Evolutionary conservation across 352 stramenopile genomes (phyloP), one percentile per base, ranked within the genome.

Genomic region (Blastocystis hominis): DNA sequence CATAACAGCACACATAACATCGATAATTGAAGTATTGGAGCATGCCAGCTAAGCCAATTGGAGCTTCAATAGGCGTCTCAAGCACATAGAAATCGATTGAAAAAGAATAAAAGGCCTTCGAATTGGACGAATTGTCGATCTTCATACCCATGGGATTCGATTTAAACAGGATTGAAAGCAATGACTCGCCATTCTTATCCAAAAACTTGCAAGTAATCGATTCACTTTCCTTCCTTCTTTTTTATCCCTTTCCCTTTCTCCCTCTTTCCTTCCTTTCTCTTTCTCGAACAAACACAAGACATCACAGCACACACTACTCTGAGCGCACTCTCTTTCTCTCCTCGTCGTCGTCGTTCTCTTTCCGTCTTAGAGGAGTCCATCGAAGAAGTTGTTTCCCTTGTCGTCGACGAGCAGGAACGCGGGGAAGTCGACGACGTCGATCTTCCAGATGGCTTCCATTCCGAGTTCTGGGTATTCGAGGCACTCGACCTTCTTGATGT

Each of bases 371-470:
- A 87, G 46, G 9, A 87, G 61, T 62, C 77, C 77, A 34, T 86
- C 90, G 89, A 95, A 95, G 88, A 95, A 95, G 89, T 95, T 92
- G 86, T 95, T 92, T 38, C 93, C 93, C 89, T 95, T 95, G 81
- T 95, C 93, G 89, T 96, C 92, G 7, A 95, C 92, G 46, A 96
- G 92, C 89, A 96, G 94, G 87, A 96, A 95, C 15, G 93, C 93
- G n/a, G 93, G 93, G 80, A 96, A 96, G 88, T 95, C 89, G 75
- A 93, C 92, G 13, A 96, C 93, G 63, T 95, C 91, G 89, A 96
- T 95, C 89, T 95, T 95, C 92, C 93, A 95, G 64, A 96, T 92
- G 86, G 93, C 93, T 88, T 96, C 93, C 93, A 96, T 96, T 38
- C 92, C 93, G 89, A 95, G 92, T 90, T 96, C 93, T 76, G 94